phyloP scores from a whole-genome alignment of 2,329 filamentous ascomycete species.

The Leptodontidium sp. region DNA sequence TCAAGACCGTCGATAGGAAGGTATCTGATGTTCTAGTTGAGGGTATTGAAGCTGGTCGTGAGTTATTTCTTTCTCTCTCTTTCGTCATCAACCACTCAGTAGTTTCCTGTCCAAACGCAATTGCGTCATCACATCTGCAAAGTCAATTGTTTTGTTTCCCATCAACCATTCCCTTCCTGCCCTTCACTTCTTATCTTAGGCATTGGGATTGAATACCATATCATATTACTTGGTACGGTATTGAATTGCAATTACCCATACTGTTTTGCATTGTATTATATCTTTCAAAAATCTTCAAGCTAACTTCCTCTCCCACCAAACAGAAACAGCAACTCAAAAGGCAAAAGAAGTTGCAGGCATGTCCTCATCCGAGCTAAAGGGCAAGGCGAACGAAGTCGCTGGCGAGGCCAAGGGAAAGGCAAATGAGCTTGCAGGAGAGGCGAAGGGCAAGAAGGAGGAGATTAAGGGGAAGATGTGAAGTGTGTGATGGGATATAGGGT shows the following conservation, averaged over 20 bases:
- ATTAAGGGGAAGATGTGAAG: slow-evolving; percentile 48
- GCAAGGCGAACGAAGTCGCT: slow-evolving; percentile 52
- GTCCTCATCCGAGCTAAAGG: slow-evolving; percentile 51
- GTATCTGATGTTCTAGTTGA: slow-evolving; percentile 69
- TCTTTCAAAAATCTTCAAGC: not conserved
- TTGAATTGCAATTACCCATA: too few relatives aligned
- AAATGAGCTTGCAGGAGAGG: slow-evolving; percentile 51
- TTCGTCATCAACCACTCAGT: not conserved
- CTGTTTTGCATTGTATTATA: too few relatives aligned
- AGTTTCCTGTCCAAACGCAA: too few relatives aligned
- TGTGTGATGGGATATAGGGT: not conserved
- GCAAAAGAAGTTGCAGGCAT: slow-evolving; percentile 55
- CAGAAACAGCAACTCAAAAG: slow-evolving; percentile 54
- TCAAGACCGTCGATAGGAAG: slow-evolving; percentile 65
- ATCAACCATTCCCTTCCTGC: too few relatives aligned
- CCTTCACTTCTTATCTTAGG: too few relatives aligned
- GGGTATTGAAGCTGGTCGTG: slow-evolving; percentile 66
- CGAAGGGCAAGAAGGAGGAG: slow-evolving; percentile 49
- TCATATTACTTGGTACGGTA: too few relatives aligned
- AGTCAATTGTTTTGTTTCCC: too few relatives aligned
- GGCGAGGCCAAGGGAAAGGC: slow-evolving; percentile 49
- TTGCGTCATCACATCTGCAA: too few relatives aligned
- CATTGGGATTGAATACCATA: too few relatives aligned
- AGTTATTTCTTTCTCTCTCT: slow-evolving; percentile 43
- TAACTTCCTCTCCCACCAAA: slow-evolving; percentile 47